phyloP scores from a whole-genome alignment of 495 filamentous ascomycete genomes.

The Aspergillus indologenus region DNA sequence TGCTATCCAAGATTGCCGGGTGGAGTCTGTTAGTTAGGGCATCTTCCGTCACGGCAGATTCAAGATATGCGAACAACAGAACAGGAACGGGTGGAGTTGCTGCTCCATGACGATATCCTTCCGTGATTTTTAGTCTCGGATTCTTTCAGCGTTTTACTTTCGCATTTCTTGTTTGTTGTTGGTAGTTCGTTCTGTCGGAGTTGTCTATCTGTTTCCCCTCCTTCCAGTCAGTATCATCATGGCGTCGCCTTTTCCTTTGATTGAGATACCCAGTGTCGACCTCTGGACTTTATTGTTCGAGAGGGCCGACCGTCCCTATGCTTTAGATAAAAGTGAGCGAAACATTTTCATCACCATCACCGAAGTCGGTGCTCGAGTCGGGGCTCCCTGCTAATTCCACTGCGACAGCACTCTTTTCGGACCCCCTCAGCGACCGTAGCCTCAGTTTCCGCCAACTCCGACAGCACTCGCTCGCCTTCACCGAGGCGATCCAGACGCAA shows the following conservation, averaged over 20 bases:
- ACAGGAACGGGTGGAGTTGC: not conserved
- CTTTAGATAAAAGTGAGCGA: not conserved
- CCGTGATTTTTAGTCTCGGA: not conserved
- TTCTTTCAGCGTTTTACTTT: not conserved
- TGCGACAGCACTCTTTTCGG: constrained; percentile 23
- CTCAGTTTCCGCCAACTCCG: constrained; percentile 65
- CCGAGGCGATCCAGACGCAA: constrained; percentile 60
- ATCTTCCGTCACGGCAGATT: not conserved
- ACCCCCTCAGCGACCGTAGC: constrained; percentile 60
- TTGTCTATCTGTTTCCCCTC: not conserved
- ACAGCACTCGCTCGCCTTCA: constrained; percentile 58
- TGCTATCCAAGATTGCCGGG: not conserved
- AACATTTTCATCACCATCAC: no score
- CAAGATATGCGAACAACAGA: not conserved
- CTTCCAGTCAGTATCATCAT: not conserved
- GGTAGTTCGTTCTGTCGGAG: not conserved
- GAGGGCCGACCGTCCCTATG: constrained; percentile 9
- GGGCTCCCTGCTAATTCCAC: not conserved
- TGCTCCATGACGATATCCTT: not conserved
- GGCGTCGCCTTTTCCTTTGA: constrained; percentile 36
- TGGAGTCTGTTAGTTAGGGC: not conserved
- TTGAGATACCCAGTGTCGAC: constrained; percentile 65
- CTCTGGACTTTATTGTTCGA: constrained; percentile 59
- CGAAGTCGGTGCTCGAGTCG: no score
- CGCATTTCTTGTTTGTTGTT: not conserved